These are phyloP conservation scores for Pyrenula massariospora DNA, from an alignment of 495 filamentous ascomycete species.

Conservation along the genomic window DNA sequence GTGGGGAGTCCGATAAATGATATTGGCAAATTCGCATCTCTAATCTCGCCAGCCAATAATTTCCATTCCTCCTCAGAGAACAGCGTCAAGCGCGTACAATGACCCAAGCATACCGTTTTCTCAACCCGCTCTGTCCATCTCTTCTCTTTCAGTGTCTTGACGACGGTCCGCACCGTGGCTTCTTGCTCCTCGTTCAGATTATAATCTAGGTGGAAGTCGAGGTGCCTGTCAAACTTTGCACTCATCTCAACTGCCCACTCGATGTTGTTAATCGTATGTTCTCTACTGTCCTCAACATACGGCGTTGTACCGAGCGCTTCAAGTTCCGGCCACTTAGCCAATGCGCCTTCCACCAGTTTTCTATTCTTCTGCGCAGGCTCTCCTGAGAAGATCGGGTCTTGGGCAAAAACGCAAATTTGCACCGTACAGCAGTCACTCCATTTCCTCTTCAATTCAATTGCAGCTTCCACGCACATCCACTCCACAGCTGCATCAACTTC, in stretches of 20 bases:
- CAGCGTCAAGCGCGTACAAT: conserved; percentile 58
- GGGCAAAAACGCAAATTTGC: conserved; percentile 65
- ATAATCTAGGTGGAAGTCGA: conserved; percentile 71
- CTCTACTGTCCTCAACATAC: conserved; percentile 49
- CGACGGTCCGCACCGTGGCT: conserved; percentile 39
- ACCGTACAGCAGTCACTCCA: conserved; percentile 44
- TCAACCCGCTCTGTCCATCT: conserved; percentile 23
- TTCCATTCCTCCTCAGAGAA: conserved; percentile 38
- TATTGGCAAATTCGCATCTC: conserved; percentile 38
- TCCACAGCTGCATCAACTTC: conserved; percentile 57
- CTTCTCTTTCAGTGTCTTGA: conserved; percentile 32
- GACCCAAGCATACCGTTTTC: conserved; percentile 51
- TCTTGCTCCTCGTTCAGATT: conserved; percentile 37
- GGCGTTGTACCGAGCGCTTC: conserved; percentile 59
- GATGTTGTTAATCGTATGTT: conserved; percentile 44
- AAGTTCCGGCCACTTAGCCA: conserved; percentile 21
- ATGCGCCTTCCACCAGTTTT: conserved; percentile 35
- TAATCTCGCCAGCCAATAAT: conserved; percentile 29
- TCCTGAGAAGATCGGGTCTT: conserved; percentile 55
- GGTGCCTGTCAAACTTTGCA: conserved; percentile 33
- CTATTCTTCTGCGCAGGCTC: conserved; percentile 32
- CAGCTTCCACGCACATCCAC: conserved; percentile 45
- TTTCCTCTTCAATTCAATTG: conserved; percentile 41
- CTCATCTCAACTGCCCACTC: conserved; percentile 47
- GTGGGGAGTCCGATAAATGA: conserved; percentile 62